Conservation (phyloP, 495 filamentous ascomycete genomes). For the Pseudoneurospora amorphoporcata region DNA sequence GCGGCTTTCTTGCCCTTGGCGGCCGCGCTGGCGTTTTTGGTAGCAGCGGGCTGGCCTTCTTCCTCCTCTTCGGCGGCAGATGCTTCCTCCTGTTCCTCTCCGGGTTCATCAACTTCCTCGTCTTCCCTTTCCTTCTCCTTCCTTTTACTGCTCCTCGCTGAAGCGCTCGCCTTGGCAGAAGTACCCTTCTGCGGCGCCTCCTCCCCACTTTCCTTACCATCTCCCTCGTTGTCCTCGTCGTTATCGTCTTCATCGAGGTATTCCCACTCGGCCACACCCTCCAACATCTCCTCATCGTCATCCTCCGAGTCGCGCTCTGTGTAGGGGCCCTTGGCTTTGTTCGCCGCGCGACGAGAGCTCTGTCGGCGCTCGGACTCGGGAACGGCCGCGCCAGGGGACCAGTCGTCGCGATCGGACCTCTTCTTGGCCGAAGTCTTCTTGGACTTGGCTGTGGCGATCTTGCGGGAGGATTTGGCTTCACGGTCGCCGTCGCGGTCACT, state of each 20-base stretch:
- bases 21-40: neutral
- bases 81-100: slow-evolving; percentile 13
- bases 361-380: slow-evolving; percentile 35
- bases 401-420: slow-evolving; percentile 19
- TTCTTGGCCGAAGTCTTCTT: slow-evolving; percentile 26
- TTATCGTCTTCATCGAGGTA: slow-evolving; percentile 26
- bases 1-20: slow-evolving; percentile 4
- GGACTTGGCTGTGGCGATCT: slow-evolving; percentile 19
- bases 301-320: slow-evolving; percentile 42
- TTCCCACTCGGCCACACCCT: slow-evolving; percentile 45
- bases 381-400: slow-evolving; percentile 12
- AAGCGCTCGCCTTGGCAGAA: neutral
- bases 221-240: neutral
- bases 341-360: slow-evolving; percentile 36
- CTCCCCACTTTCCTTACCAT: neutral
- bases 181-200: neutral
- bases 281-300: slow-evolving; percentile 48
- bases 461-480: neutral
- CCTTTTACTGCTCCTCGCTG: neutral
- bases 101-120: slow-evolving; percentile 3
- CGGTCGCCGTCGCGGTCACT: neutral
- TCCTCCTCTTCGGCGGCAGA: slow-evolving; percentile 17
- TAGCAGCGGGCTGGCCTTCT: neutral
- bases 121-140: slow-evolving; percentile 7
- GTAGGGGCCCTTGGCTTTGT: slow-evolving; percentile 22